Conservation (phyloP, 345 rosid genomes). For the Gossypium turneri region DNA sequence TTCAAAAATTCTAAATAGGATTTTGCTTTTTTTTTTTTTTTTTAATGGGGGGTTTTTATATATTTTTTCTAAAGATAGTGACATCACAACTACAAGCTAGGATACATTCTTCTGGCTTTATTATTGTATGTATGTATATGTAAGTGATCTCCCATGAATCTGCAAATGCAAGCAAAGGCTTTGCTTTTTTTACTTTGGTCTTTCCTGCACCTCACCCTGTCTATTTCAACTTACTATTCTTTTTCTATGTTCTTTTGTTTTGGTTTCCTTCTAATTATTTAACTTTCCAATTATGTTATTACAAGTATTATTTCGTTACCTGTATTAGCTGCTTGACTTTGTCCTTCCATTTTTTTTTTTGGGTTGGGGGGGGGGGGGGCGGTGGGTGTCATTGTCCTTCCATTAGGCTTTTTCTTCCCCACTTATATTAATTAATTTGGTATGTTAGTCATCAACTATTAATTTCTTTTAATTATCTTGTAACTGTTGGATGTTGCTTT, state of each 20-base stretch:
- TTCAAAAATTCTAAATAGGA: neutral
- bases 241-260: neutral
- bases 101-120: conserved; percentile 27
- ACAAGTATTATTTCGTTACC: neutral
- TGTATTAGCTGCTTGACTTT: conserved; percentile 7
- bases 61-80: conserved; percentile 21
- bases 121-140: neutral
- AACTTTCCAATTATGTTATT: neutral
- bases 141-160: conserved; percentile 26
- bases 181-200: conserved; percentile 23
- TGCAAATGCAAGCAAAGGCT: conserved; percentile 40
- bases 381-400: neutral
- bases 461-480: conserved; percentile 15
- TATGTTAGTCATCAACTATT: conserved; percentile 18
- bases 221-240: neutral
- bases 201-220: conserved; percentile 18
- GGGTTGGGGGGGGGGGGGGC: too few relatives aligned
- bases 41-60: neutral
- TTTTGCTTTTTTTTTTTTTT: neutral
- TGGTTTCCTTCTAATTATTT: neutral
- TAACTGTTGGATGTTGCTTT: conserved; percentile 6
- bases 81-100: conserved; percentile 32
- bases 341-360: neutral
- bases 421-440: conserved; percentile 10
- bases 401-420: neutral